Base-by-base conservation (phyloP, 768 basidiomycete species). In the Nidularia pulvinata region DNA sequence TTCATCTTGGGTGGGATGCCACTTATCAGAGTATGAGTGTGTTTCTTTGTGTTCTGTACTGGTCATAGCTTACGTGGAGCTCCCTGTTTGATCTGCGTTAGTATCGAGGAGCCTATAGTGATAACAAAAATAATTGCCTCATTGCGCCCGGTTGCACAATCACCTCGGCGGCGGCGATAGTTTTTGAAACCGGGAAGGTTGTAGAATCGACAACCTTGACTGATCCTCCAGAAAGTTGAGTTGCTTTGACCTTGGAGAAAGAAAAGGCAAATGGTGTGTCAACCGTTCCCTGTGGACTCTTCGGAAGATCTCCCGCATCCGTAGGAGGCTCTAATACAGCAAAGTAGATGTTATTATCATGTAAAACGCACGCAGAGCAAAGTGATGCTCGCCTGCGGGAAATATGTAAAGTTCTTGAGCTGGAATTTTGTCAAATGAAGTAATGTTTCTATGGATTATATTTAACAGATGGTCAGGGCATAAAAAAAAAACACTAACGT, bases 1-100 rank as follows among this genome's bases (percentile, higher is more conserved):
- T 69, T 87, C 86, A 47, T 84, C 82, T 58, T 84, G 75, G 3
- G 83, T 84, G 6, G 88, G 87, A 59, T 89, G 87, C 88, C 88
- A 89, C 85, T 86, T 51, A 13, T 13, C 45, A 6, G 37, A 43
- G 1, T 36, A 42, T 48, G 9, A 13, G 22, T 11, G 11, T 32
- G 11, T 13, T 11, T 30, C 33, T 11, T 13, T 13, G 13, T 7
- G 33, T 19, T 19, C 7, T 25, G 10, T 10, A 49, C 11, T 32
- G 19, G 10, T 49, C 25, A 64, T 19, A 30, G 10, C 76, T 51
- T 56, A 81, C 82, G 66, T 86, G 84, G 48, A 84, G 66, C 61
- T 84, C 84, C 57, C 83, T 80, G 48, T 2, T 22, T 14, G 49
- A 13, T 56, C 22, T 49, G n/a, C n/a, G 22, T n/a, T 22, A 19